phyloP scores from a whole-genome alignment of 192 early-diverging fungal genomes.

The Mortierella claussenii region DNA sequence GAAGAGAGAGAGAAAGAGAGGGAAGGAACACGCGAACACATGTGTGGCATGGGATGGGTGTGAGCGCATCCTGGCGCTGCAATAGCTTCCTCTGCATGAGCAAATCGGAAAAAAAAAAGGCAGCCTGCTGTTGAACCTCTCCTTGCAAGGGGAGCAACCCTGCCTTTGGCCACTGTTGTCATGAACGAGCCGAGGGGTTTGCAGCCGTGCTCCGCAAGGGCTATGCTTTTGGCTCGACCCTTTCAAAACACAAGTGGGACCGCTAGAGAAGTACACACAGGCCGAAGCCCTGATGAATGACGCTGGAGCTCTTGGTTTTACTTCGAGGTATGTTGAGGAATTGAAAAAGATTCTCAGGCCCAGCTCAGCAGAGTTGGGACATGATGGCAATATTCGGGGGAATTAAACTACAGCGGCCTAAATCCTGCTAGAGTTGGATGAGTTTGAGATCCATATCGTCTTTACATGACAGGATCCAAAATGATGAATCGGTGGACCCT shows the following conservation, averaged over 20 bases:
- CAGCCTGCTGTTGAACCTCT: too few relatives aligned
- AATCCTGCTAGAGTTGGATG: slow-evolving; percentile 81
- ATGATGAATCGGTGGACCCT: slow-evolving; percentile 91
- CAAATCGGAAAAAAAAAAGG: too few relatives aligned
- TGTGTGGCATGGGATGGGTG: too few relatives aligned
- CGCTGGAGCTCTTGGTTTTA: slow-evolving; percentile 65
- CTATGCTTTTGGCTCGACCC: slow-evolving; percentile 67
- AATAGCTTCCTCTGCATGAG: too few relatives aligned
- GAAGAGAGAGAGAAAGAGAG: too few relatives aligned
- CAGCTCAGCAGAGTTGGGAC: slow-evolving; percentile 80
- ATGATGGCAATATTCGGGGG: slow-evolving; percentile 86
- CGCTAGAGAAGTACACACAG: slow-evolving; percentile 55
- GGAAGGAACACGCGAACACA: too few relatives aligned
- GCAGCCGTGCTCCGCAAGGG: slow-evolving; percentile 71
- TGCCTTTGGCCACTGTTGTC: slow-evolving; percentile 79
- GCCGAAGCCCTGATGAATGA: slow-evolving; percentile 67
- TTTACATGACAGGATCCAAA: slow-evolving; percentile 80
- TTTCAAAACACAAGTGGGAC: slow-evolving; percentile 61
- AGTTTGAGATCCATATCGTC: slow-evolving; percentile 90
- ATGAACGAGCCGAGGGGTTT: slow-evolving; percentile 75
- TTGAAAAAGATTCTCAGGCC: slow-evolving; percentile 77
- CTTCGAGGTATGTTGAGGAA: slow-evolving; percentile 91
- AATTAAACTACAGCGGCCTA: slow-evolving; percentile 89
- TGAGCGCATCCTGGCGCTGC: too few relatives aligned
- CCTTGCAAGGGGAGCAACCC: too few relatives aligned